Evolutionary conservation across 495 filamentous ascomycete genomes (phyloP).

Genomic region (Acidomyces sp.): DNA sequence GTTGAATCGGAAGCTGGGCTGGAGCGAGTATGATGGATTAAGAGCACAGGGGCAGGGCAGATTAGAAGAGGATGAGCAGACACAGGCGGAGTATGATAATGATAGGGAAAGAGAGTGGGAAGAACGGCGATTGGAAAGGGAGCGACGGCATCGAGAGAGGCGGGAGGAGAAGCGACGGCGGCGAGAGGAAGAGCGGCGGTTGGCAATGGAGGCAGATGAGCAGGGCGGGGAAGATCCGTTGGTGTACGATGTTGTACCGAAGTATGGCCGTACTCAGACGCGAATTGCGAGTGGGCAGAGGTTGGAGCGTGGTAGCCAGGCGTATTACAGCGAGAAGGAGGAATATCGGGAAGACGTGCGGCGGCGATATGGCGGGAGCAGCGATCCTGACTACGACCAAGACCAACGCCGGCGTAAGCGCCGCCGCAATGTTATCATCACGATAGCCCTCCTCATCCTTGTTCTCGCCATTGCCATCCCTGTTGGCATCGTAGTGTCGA

Average conservation of each 20-base stretch:
- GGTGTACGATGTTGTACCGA: constrained; percentile 7
- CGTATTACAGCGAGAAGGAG: constrained; percentile 23
- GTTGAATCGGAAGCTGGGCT: constrained; percentile 28
- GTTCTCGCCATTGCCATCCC: constrained; percentile 60
- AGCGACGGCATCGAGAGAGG: constrained; percentile 21
- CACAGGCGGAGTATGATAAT: constrained; percentile 26
- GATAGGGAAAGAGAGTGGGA: constrained; percentile 24
- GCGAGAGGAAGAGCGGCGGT: constrained; percentile 27
- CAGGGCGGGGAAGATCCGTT: constrained; percentile 4
- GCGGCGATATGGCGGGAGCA: constrained; percentile 21
- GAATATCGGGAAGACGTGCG: constrained; percentile 22
- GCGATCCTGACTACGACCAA: constrained; percentile 22
- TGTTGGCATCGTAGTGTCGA: constrained; percentile 57
- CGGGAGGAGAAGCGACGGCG: constrained; percentile 16
- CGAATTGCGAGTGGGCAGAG: constrained; percentile 29
- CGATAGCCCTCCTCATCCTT: constrained; percentile 44
- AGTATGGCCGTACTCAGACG: constrained; percentile 19
- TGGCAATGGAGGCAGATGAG: constrained; percentile 1
- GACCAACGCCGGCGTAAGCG: constrained; percentile 23
- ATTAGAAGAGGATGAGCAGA: constrained; percentile 27
- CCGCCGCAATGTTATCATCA: constrained; percentile 32
- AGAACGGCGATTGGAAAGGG: constrained; percentile 26
- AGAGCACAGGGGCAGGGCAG: constrained; percentile 20
- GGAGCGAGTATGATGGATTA: constrained; percentile 23
- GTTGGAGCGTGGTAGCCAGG: constrained; percentile 25